Evolutionary conservation across 148 eudicot species (phyloP).

Genomic region (Rhododendron williamsianum): DNA sequence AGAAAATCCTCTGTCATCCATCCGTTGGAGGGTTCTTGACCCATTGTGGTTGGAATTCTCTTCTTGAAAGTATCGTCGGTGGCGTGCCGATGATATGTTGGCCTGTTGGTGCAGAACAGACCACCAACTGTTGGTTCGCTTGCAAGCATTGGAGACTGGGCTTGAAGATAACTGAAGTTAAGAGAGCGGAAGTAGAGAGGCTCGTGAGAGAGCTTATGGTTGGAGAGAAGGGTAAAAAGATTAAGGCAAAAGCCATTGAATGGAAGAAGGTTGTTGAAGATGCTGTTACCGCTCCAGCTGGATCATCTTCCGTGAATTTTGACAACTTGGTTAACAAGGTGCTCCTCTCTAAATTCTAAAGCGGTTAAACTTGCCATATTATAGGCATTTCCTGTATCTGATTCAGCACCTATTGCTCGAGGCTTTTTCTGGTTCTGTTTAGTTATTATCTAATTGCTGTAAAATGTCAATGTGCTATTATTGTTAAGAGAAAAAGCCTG

Average conservation of each 20-base stretch:
- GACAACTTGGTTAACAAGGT: conserved; percentile 16
- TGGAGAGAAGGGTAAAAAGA: conserved; percentile 29
- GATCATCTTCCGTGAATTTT: conserved; percentile 15
- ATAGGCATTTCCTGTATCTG: too few relatives aligned
- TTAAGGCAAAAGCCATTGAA: conserved; percentile 21
- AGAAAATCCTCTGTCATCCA: conserved; percentile 22
- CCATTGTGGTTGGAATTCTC: conserved; percentile 43
- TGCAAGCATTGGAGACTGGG: conserved; percentile 25
- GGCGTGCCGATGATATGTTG: conserved; percentile 31
- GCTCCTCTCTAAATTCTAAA: conserved; percentile 6
- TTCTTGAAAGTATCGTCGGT: conserved; percentile 16
- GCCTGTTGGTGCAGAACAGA: conserved; percentile 30
- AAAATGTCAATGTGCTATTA: too few relatives aligned
- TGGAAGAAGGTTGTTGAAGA: conserved; percentile 29
- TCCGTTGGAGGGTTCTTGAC: conserved; percentile 35
- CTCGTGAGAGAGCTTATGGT: conserved; percentile 30
- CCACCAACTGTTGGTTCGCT: conserved; percentile 27
- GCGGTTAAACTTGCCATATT: background rate
- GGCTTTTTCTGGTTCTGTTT: too few relatives aligned
- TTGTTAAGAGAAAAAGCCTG: too few relatives aligned
- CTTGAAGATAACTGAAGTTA: conserved; percentile 19
- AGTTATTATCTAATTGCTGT: too few relatives aligned
- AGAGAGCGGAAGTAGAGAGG: conserved; percentile 19
- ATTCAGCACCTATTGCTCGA: too few relatives aligned
- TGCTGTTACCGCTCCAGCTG: conserved; percentile 13